Evolutionary conservation across 2,329 filamentous ascomycete genomes (phyloP).

Genomic region (Aspergillus phoenicis): DNA sequence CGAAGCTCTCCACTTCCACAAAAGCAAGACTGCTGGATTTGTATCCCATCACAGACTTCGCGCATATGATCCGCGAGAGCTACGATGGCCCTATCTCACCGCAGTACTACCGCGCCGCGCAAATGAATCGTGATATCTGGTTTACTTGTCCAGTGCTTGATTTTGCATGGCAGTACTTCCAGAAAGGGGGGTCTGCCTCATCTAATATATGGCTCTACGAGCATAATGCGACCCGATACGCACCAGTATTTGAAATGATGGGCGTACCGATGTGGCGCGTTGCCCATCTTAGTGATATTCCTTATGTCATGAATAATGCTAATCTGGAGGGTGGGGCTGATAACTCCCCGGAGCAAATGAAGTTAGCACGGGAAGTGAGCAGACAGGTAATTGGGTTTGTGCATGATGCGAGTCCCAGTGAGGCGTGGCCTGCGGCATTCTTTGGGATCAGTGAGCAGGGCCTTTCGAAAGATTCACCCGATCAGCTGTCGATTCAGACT

Average conservation of each 20-base stretch:
- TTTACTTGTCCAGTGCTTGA: conserved; percentile 37
- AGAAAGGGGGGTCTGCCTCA: conserved; percentile 16
- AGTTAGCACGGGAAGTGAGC: conserved; percentile 14
- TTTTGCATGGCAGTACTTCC: conserved; percentile 39
- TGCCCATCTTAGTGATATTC: conserved; percentile 38
- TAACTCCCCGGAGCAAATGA: conserved; percentile 16
- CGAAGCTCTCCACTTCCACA: conserved; percentile 14
- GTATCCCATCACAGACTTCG: conserved; percentile 24
- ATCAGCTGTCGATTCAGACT: conserved; percentile 10
- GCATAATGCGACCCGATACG: conserved; percentile 32
- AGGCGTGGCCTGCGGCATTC: conserved; percentile 8
- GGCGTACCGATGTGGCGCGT: conserved; percentile 39
- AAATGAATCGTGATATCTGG: conserved; percentile 36
- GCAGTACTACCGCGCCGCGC: conserved; percentile 40
- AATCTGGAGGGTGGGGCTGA: conserved; percentile 14
- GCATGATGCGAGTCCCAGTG: background rate
- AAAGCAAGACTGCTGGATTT: conserved; percentile 23
- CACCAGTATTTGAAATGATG: conserved; percentile 32
- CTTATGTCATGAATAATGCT: conserved; percentile 30
- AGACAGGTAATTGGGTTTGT: conserved; percentile 13
- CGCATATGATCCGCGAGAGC: conserved; percentile 12
- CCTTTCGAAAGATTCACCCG: background rate
- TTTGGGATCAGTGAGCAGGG: background rate
- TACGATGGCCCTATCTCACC: conserved; percentile 24
- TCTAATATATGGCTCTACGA: conserved; percentile 30